Conservation (phyloP, 495 filamentous ascomycete species). For the Penicillium cosmopolitanum region DNA sequence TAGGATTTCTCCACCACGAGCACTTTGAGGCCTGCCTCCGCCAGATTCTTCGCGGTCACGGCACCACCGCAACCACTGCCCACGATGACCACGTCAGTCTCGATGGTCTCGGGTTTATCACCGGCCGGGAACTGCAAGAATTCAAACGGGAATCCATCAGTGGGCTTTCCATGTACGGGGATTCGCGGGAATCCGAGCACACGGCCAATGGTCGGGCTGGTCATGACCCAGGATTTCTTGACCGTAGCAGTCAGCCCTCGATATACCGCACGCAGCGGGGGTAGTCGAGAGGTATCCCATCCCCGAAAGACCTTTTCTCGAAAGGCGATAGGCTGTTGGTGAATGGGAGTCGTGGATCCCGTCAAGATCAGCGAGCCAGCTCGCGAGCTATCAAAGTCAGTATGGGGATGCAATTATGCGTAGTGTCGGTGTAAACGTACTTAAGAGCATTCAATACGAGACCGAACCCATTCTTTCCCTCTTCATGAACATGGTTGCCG, state of each 20-base stretch:
- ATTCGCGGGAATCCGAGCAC: slow-evolving; percentile 66
- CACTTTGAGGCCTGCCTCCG: slow-evolving; percentile 73
- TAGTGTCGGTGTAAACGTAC: slow-evolving; percentile 39
- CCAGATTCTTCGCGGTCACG: slow-evolving; percentile 78
- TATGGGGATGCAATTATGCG: not conserved
- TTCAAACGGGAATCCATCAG: slow-evolving; percentile 55
- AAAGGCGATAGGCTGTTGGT: slow-evolving; percentile 61
- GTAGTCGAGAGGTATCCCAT: slow-evolving; percentile 62
- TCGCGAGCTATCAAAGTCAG: slow-evolving; percentile 56
- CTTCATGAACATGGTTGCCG: slow-evolving; percentile 43
- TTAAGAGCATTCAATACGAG: slow-evolving; percentile 57
- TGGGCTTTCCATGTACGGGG: slow-evolving; percentile 62
- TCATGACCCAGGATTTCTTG: slow-evolving; percentile 61
- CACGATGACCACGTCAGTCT: slow-evolving; percentile 82
- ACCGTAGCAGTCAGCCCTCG: slow-evolving; percentile 59
- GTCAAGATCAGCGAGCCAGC: slow-evolving; percentile 70
- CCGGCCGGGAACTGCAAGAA: slow-evolving; percentile 56
- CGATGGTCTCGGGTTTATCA: slow-evolving; percentile 56
- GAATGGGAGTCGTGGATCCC: slow-evolving; percentile 62
- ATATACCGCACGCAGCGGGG: slow-evolving; percentile 58
- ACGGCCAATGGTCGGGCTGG: slow-evolving; percentile 57
- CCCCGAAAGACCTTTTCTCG: slow-evolving; percentile 63
- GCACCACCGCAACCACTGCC: slow-evolving; percentile 89
- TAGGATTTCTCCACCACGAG: slow-evolving; percentile 83
- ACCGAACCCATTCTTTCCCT: slow-evolving; percentile 52